Base-by-base conservation (phyloP, 2,329 filamentous ascomycete genomes). In the Setomelanomma holmii region DNA sequence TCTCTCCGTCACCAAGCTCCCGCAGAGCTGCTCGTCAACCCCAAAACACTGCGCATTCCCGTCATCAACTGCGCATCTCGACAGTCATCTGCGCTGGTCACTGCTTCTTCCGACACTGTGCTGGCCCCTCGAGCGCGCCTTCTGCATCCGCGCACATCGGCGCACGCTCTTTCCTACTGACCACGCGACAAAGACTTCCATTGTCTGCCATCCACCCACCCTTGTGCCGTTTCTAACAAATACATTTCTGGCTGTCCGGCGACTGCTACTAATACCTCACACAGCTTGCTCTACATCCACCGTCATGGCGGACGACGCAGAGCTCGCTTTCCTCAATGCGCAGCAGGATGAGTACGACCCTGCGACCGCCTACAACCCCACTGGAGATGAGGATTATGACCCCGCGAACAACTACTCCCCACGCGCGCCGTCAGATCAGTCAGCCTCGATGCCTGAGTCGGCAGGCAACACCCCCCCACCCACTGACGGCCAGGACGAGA, bases 281-380 rank as follows among this genome's bases (percentile, higher is more conserved):
- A 50, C 42, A 45, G 44, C 44, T 42, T 33, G 22, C 21, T 43
- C 38, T 21, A 17, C 45, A 16, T 44, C 40, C 46, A 51, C 59
- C 55, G 52, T 51, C 44, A 83, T 83, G 81, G 79, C 80, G 49
- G 80, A 80, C 64, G 81, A 81, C 64, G 76, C 79, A 53, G 81
- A 84, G 71, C 74, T 78, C 53, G 80, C 80, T 56, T 83, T 83
- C 63, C 78, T 83, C 53, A 73, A 78, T 62, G 77, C 79, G 36
- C 79, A 84, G 72, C 66, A 73, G 56, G 51, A n/a, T n/a, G n/a
- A 73, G 54, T 75, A 71, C 49, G 77, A 79, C 61, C 71, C 73
- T 51, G 71, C 72, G 40, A 74, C 75, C 36, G 71, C 68, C 50
- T 69, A 65, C 52, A 71, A 64, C 61, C 64, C 69, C 61, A 71